These are phyloP conservation scores for Torulaspora microellipsoides DNA, from an alignment of 805 yeast species.

Conservation along the genomic window DNA sequence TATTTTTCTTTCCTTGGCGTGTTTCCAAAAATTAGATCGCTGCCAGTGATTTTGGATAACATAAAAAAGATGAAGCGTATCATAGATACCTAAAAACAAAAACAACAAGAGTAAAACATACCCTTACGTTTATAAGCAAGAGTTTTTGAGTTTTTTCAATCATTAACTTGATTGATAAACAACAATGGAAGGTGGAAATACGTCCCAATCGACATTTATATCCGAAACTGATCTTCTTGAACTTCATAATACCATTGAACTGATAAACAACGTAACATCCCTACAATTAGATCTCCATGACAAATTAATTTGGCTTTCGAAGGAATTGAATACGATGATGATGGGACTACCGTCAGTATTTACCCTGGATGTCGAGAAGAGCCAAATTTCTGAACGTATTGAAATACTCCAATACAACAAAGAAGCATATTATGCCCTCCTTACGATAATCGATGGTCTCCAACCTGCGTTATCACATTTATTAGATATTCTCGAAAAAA, in stretches of 20 bases:
- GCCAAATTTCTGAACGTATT: conserved; percentile 10
- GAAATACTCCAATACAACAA: conserved; percentile 37
- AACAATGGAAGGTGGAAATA: conserved; percentile 2
- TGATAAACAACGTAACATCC: conserved; percentile 1
- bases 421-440: conserved; percentile 32
- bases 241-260: conserved; percentile 1
- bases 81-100: too few relatives aligned
- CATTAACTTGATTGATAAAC: neutral
- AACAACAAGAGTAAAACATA: too few relatives aligned
- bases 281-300: conserved; percentile 3
- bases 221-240: conserved; percentile 4
- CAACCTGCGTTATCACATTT: conserved; percentile 36
- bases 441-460: conserved; percentile 31
- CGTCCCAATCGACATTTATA: too few relatives aligned
- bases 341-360: conserved; percentile 3
- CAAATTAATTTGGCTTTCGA: conserved; percentile 1
- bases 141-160: neutral
- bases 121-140: neutral
- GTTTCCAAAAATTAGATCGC: too few relatives aligned
- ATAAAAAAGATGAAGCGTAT: too few relatives aligned
- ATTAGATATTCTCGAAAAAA: conserved; percentile 35
- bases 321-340: conserved; percentile 1
- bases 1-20: too few relatives aligned
- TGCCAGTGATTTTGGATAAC: too few relatives aligned
- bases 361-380: conserved; percentile 5